Conservation (phyloP, 2,329 filamentous ascomycete genomes). For the Ambrosiella beaveri region DNA sequence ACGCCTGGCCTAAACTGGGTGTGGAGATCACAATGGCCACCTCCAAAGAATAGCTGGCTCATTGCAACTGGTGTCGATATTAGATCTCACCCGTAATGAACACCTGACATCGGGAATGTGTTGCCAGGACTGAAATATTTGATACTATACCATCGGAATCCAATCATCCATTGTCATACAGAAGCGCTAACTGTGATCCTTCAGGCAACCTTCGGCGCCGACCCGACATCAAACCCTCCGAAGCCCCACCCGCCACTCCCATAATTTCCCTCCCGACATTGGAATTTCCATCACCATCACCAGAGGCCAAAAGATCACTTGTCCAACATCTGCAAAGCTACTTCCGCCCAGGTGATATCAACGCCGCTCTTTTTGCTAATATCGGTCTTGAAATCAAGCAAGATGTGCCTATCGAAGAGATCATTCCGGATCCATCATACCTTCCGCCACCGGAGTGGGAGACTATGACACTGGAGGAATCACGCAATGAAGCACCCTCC, state of each 20-base stretch:
- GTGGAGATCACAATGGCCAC: no score
- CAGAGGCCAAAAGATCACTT: conserved; percentile 22
- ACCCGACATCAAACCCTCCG: conserved; percentile 26
- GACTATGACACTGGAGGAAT: conserved; percentile 30
- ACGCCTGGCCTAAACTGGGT: no score
- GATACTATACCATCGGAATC: not conserved
- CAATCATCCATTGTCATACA: not conserved
- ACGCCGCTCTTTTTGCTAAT: conserved; percentile 34
- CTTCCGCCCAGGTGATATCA: conserved; percentile 33
- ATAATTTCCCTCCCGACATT: conserved; percentile 28
- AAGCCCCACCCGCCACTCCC: conserved; percentile 40
- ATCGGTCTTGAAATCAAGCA: conserved; percentile 38
- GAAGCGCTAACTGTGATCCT: not conserved
- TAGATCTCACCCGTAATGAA: no score
- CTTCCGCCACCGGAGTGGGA: conserved; percentile 38
- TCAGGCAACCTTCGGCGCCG: conserved; percentile 12
- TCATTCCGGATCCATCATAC: conserved; percentile 36
- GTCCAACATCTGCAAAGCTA: conserved; percentile 35
- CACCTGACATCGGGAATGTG: no score
- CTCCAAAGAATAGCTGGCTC: no score
- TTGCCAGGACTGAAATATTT: no score
- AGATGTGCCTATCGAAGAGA: conserved; percentile 29
- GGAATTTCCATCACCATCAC: conserved; percentile 16
- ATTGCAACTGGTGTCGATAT: no score
- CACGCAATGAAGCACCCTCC: conserved; percentile 29